A percentile compares a stretch with the other conserved stretches of the same genome.
These are phyloP conservation scores for Spirogloea muscicola DNA, from an alignment of 139 green algal genomes.

Conservation along the genomic window DNA sequence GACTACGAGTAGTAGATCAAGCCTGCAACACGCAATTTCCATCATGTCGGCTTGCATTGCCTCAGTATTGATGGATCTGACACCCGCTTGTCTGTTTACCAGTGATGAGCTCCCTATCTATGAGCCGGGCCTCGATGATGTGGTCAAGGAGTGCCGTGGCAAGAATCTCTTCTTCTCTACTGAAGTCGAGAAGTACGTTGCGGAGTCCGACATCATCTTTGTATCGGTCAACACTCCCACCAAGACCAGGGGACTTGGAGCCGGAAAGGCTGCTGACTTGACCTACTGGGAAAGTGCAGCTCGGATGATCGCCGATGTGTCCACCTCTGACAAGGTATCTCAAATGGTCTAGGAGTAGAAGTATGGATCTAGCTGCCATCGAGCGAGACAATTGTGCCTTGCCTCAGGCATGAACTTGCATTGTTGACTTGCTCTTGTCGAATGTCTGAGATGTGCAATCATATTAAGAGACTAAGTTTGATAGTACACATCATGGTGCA, in stretches of 20 bases:
- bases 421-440: too few relatives aligned
- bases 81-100: background rate
- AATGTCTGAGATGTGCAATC: too few relatives aligned
- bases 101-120: slow-evolving; percentile 94
- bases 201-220: slow-evolving; percentile 94
- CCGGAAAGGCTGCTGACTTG: slow-evolving; percentile 93
- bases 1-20: too few relatives aligned
- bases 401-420: too few relatives aligned
- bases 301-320: slow-evolving; percentile 48
- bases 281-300: slow-evolving; percentile 99
- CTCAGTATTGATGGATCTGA: too few relatives aligned
- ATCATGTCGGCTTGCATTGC: too few relatives aligned
- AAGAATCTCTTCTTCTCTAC: slow-evolving; percentile 97
- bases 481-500: too few relatives aligned
- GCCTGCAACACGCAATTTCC: too few relatives aligned
- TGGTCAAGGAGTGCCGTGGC: slow-evolving; percentile 61
- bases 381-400: too few relatives aligned
- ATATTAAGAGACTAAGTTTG: too few relatives aligned
- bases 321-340: slow-evolving; percentile 37
- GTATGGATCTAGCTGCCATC: too few relatives aligned
- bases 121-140: slow-evolving; percentile 92
- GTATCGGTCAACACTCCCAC: slow-evolving; percentile 98
- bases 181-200: slow-evolving; percentile 88
- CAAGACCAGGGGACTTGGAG: slow-evolving; percentile 81
- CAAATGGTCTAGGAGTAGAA: too few relatives aligned